Base-by-base conservation (phyloP, 2,329 filamentous ascomycete species). In the Lachnellula arida region DNA sequence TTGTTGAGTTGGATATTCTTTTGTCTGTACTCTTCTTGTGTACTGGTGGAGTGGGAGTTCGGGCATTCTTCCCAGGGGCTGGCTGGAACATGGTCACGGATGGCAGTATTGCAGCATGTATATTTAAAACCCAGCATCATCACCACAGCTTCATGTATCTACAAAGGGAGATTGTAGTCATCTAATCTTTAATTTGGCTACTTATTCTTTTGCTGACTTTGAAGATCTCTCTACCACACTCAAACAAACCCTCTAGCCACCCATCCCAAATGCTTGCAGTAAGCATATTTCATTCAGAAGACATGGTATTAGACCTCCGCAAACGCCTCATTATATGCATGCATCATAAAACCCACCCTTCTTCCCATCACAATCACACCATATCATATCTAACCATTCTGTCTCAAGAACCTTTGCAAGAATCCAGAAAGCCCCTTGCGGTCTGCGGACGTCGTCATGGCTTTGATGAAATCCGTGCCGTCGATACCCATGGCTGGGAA, bases 401-500 rank as follows among this genome's bases (percentile, higher is more conserved):
- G 64, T 69, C 79, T 83, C 52, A 84, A 65, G 43, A 87, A 75
- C 11, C 74, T 75, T 61, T 81, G 77, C 46, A 92, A 73, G 65
- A 89, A 92, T 43, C 78, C 77, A 17, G 84, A 78, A 56, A 89
- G 83, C 0, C 75, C 74, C 63, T 85, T 87, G 61, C 79, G 80
- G 63, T 86, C 84, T 15, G 74, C 75, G 11, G 78, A 78, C 19
- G 80, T 82, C 1, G 81, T 84, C 72, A 87, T 73, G 42, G 75
- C 76, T 59, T 78, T 75, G 60, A 87, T 69, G 64, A 85, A 86
- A 53, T 82, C 81, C 22, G 75, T 75, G 8, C 81, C 83, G 53
- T 84, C 80, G 23, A 87, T 78, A 0, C 86, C 86, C 62, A 91
- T 76, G 46, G 76, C 79, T 0, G 83, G 78, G 63, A 92, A 82